Evolutionary conservation across 495 filamentous ascomycete species (phyloP), one percentile per base, ranked within the genome.

Genomic region (Penicillium diatomitis): DNA sequence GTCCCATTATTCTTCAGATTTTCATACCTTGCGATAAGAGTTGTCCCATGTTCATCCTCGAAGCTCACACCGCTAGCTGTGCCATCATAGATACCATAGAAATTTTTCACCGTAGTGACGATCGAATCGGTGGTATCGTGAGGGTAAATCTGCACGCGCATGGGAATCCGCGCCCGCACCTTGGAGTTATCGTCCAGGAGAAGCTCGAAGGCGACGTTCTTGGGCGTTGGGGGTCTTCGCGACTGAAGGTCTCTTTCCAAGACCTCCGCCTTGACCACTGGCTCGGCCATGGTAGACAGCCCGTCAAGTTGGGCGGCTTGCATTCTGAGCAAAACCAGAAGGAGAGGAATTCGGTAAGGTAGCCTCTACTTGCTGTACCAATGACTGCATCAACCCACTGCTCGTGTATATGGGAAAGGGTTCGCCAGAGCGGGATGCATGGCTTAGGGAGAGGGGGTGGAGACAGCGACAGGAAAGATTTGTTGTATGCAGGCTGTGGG

Each of bases 81-180:
- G 51, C 79, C 77, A 50, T 87, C 82, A 57, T 94, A 92, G 55
- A 97, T 79, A 36, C 90, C 92, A 64, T 92, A 96, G 72, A 96
- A 96, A 71, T 95, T 96, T 73, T 94, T 96, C 47, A 96, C 90
- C 4, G 92, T 96, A 3, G 87, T 87, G 47, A 95, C 85, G 65
- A 98, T 97, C 28, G 88, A 95, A 52, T 96, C 90, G 4, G 92
- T 98, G 40, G 85, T 85, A 71, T 98, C 92, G 69, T 95, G 88
- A 20, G 87, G 86, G 54, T 79, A 90, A 41, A 98, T 96, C 43
- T 87, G 83, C 32, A 98, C 89, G 57, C 88, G 80, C 78, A 97
- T 85, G 8, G 92, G 91, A 46, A 94, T 78, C 53, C 90, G 81
- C 55, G 84, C 88, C 50, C 81, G 79, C 50, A 82, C 78, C 61